These are phyloP conservation scores for Ploettnerulaceae sp. DNA, from an alignment of 2,329 filamentous ascomycete genomes.

Conservation along the genomic window DNA sequence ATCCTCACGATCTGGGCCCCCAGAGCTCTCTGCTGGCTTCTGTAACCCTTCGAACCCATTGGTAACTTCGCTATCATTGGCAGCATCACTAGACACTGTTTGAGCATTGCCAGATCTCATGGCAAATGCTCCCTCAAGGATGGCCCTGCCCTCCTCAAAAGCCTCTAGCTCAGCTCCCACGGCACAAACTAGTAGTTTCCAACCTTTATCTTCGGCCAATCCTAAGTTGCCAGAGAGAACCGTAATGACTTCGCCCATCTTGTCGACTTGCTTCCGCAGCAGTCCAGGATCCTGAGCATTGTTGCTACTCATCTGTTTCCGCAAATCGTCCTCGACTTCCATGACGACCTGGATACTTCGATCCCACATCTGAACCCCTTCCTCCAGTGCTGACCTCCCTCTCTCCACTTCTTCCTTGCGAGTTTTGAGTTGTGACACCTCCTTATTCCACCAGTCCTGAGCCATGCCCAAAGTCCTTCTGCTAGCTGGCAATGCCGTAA, in stretches of 20 bases:
- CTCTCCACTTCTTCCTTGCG: constrained; percentile 52
- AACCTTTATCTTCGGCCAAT: constrained; percentile 55
- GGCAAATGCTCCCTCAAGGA: constrained; percentile 43
- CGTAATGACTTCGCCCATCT: constrained; percentile 52
- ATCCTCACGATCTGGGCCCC: constrained; percentile 16
- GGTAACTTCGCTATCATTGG: neutral
- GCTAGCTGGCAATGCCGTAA: constrained; percentile 56
- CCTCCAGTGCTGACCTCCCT: constrained; percentile 61
- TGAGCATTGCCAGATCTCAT: neutral
- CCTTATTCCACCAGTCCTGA: constrained; percentile 63
- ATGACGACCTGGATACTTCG: constrained; percentile 54
- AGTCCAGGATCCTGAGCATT: constrained; percentile 38
- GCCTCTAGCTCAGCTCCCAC: constrained; percentile 70
- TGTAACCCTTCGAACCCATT: constrained; percentile 12
- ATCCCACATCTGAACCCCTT: constrained; percentile 64
- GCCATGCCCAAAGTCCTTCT: constrained; percentile 67
- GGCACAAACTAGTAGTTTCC: constrained; percentile 71
- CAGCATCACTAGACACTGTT: constrained; percentile 3
- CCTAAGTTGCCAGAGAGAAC: constrained; percentile 51
- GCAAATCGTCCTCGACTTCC: constrained; percentile 60
- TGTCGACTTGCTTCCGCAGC: constrained; percentile 42
- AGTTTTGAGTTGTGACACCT: constrained; percentile 51
- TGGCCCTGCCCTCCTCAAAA: constrained; percentile 53
- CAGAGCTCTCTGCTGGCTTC: constrained; percentile 2
- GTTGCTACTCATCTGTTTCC: constrained; percentile 47